Evolutionary conservation across 805 yeast species (phyloP), one percentile per base, ranked within the genome.

Genomic region (Yarrowia hollandica): DNA sequence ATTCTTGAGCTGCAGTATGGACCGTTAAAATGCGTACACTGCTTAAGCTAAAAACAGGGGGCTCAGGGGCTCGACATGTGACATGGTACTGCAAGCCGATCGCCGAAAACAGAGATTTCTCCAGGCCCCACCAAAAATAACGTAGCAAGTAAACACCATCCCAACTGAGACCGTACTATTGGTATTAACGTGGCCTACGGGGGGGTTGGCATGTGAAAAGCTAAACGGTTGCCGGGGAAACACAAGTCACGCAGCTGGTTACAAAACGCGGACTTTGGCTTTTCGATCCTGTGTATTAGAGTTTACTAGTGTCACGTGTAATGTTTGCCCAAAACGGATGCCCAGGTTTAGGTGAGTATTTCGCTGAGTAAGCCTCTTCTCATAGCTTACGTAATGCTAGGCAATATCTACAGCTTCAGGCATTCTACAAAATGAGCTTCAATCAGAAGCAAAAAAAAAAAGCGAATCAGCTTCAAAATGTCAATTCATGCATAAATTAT

Each of bases 401-500:
- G n/a, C n/a, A n/a, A n/a, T n/a, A n/a, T n/a, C n/a, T n/a, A n/a
- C n/a, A n/a, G n/a, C n/a, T n/a, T n/a, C n/a, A n/a, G n/a, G n/a
- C n/a, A n/a, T n/a, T n/a, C n/a, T n/a, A n/a, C n/a, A n/a, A n/a
- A n/a, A n/a, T n/a, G n/a, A n/a, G n/a, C n/a, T n/a, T n/a, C n/a
- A n/a, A n/a, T n/a, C n/a, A n/a, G n/a, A n/a, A n/a, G n/a, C n/a
- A n/a, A n/a, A n/a, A n/a, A n/a, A n/a, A n/a, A n/a, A n/a, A n/a
- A n/a, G n/a, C n/a, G n/a, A n/a, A n/a, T n/a, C n/a, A n/a, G n/a
- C n/a, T n/a, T 14, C 1, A 2, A 14, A 38, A 41, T 11, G 33
- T 41, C 55, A 48, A 48, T 33, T 35, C 44, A 52, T 52, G 58
- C 58, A 52, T 52, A 35, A 48, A 48, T 48, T 48, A 48, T 48